These are phyloP conservation scores for Microthlaspi erraticum DNA, from an alignment of 345 rosid species.

Conservation along the genomic window DNA sequence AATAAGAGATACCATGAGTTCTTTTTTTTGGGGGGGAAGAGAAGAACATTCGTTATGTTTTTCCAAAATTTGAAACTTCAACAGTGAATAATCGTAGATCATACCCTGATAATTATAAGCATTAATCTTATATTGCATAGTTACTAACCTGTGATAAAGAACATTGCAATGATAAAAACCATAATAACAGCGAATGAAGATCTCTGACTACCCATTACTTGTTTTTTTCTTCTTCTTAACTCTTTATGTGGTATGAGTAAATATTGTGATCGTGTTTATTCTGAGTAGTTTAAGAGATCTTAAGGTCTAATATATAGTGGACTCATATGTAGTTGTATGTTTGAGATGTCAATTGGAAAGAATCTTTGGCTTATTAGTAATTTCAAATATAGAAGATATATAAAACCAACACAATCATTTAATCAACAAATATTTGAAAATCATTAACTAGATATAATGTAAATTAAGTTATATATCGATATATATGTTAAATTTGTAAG, in stretches of 20 bases:
- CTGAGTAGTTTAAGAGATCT: neutral
- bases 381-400: neutral
- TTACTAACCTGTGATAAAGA: conserved; percentile 16
- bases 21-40: neutral
- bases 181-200: neutral
- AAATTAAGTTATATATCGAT: neutral
- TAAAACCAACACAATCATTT: neutral
- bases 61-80: neutral
- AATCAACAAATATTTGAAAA: neutral
- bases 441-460: neutral
- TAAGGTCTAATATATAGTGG: neutral
- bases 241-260: neutral
- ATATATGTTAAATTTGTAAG: neutral
- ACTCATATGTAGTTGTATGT: too few relatives aligned
- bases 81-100: neutral
- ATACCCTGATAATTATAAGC: neutral
- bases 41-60: neutral
- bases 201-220: conserved; percentile 9
- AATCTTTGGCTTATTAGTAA: neutral
- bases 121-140: neutral
- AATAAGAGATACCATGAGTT: neutral
- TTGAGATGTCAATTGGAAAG: neutral
- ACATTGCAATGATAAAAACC: conserved; percentile 10
- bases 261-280: neutral
- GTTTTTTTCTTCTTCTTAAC: neutral